Evolutionary conservation across 257 asterid genomes (phyloP).

Genomic region (Solanum habrochaites): DNA sequence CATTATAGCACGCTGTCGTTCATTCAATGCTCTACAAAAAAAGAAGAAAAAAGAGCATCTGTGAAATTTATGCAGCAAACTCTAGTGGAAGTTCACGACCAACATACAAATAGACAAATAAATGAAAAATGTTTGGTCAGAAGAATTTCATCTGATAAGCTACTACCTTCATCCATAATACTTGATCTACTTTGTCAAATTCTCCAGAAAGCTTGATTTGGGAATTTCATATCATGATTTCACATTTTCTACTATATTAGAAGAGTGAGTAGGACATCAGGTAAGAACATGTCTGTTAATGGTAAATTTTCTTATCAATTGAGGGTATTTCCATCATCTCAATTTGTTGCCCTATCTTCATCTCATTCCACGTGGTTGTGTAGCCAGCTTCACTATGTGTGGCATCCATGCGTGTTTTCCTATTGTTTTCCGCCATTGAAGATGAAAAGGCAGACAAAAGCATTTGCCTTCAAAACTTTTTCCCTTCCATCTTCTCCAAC

Average conservation of each 20-base stretch:
- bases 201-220: background rate
- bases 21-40: constrained; percentile 44
- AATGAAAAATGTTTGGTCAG: background rate
- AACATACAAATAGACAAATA: background rate
- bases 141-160: background rate
- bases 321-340: no score
- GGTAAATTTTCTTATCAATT: no score
- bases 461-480: no score
- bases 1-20: constrained; percentile 61
- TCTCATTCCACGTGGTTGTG: no score
- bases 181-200: background rate
- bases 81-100: background rate
- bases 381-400: no score
- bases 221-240: background rate
- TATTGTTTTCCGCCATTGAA: no score
- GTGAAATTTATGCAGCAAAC: background rate
- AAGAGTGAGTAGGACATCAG: no score
- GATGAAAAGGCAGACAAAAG: no score
- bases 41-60: background rate
- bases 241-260: background rate
- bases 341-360: no score
- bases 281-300: no score
- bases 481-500: no score
- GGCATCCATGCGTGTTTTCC: no score
- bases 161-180: background rate